These are phyloP conservation scores for Colletotrichum karsti DNA, from an alignment of 2,329 filamentous ascomycete genomes.

Conservation along the genomic window DNA sequence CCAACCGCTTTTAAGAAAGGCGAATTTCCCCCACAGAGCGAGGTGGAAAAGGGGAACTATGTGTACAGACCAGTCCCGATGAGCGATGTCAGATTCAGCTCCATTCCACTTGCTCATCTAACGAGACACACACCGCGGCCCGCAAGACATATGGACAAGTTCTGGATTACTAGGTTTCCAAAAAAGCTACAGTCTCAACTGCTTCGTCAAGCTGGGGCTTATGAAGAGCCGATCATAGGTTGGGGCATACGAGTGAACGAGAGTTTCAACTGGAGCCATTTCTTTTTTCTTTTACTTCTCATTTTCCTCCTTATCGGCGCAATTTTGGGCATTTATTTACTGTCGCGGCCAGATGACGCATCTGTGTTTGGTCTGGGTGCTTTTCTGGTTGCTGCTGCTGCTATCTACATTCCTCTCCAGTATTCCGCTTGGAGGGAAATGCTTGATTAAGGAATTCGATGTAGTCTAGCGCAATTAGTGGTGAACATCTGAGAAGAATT, in stretches of 20 bases:
- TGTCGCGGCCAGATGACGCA: background rate
- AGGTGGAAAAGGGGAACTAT: rapidly evolving
- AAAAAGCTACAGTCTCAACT: background rate
- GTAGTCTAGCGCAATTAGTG: too few relatives aligned
- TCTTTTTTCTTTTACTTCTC: too few relatives aligned
- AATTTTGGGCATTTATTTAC: too few relatives aligned
- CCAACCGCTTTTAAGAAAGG: background rate
- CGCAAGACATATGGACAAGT: background rate
- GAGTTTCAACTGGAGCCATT: background rate
- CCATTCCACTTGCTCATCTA: background rate
- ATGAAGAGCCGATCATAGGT: background rate
- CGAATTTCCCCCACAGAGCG: background rate
- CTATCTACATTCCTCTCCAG: background rate
- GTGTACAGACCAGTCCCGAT: background rate
- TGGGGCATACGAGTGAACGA: background rate
- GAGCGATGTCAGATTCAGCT: background rate
- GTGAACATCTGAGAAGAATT: too few relatives aligned
- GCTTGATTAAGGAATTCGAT: too few relatives aligned
- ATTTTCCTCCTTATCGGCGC: too few relatives aligned
- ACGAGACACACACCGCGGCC: background rate
- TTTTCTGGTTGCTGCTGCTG: background rate
- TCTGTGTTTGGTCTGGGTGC: background rate
- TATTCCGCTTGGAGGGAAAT: background rate
- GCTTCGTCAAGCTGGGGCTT: background rate
- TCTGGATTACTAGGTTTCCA: background rate